Conservation (phyloP, 345 rosid species). For the Eucalyptus globulus region DNA sequence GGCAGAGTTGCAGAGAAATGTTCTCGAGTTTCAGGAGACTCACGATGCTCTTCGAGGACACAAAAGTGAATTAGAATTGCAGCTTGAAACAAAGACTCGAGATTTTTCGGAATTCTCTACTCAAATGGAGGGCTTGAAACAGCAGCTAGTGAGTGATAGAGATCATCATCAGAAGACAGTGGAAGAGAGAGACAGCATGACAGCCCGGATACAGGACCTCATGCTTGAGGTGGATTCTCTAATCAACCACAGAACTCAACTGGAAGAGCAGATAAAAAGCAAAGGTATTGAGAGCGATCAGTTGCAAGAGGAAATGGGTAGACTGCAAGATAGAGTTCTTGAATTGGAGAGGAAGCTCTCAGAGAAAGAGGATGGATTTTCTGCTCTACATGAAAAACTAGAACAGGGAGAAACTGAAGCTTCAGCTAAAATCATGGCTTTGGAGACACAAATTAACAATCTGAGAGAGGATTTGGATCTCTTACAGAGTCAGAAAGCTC, state of each 20-base stretch:
- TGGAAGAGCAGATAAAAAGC: slow-evolving; percentile 25
- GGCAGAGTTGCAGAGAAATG: background rate
- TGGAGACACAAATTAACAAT: slow-evolving; percentile 21
- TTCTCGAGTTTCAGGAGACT: background rate
- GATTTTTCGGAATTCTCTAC: background rate
- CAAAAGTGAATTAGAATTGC: background rate
- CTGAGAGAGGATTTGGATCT: slow-evolving; percentile 43
- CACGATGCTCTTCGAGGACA: background rate
- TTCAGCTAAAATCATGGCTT: slow-evolving; percentile 23
- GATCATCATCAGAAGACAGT: slow-evolving; percentile 18
- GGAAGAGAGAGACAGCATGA: slow-evolving; percentile 35
- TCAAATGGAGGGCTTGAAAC: slow-evolving; percentile 27
- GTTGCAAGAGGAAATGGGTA: slow-evolving; percentile 10
- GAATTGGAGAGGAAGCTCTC: slow-evolving; percentile 16
- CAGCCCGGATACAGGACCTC: slow-evolving; percentile 19
- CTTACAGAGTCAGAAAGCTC: slow-evolving; percentile 21
- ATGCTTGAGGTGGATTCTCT: slow-evolving; percentile 23
- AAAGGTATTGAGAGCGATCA: slow-evolving; percentile 21
- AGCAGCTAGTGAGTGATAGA: slow-evolving; percentile 15
- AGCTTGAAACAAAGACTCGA: background rate
- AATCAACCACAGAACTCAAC: slow-evolving; percentile 27
- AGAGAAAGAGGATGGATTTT: slow-evolving; percentile 33
- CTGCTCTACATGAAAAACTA: background rate
- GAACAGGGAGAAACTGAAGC: slow-evolving; percentile 7
- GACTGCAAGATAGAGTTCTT: slow-evolving; percentile 13